Evolutionary conservation across 352 stramenopile species (phyloP).

Genomic region (Pythium oligandrum): DNA sequence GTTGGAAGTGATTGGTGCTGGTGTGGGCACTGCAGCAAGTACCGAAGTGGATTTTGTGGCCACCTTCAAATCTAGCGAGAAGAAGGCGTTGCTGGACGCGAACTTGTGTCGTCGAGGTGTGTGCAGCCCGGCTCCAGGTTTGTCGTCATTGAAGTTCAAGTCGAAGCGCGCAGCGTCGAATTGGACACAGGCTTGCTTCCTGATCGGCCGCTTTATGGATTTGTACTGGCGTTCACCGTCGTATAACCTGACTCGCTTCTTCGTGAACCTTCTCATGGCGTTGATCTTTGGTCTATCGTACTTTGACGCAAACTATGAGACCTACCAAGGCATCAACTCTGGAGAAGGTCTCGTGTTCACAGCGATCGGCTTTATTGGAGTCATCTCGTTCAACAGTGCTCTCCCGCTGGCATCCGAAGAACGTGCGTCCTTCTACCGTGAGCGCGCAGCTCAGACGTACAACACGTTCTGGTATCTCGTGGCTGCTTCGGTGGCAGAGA

Average conservation of each 20-base stretch:
- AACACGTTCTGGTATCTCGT: conserved; percentile 76
- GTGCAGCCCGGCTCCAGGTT: not conserved
- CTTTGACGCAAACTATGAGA: conserved; percentile 17
- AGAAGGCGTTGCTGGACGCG: too few species aligned
- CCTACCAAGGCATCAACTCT: conserved; percentile 21
- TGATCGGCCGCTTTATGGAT: too few species aligned
- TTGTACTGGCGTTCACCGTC: conserved; percentile 57
- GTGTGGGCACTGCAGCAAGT: conserved; percentile 15
- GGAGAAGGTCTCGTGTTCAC: conserved; percentile 66
- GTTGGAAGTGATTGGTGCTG: too few species aligned
- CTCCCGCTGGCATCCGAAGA: conserved; percentile 62
- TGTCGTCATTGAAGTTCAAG: conserved; percentile 11
- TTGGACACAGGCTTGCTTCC: conserved; percentile 2
- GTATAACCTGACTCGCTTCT: conserved; percentile 60
- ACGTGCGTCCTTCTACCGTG: conserved; percentile 89
- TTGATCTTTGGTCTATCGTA: conserved; percentile 46
- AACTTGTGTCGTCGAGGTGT: conserved; percentile 9
- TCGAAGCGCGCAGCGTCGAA: conserved; percentile 14
- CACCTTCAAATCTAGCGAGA: too few species aligned
- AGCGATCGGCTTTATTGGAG: conserved; percentile 51
- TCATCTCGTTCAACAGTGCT: conserved; percentile 59
- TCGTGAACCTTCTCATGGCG: conserved; percentile 20
- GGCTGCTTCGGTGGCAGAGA: conserved; percentile 54
- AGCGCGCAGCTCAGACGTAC: conserved; percentile 90
- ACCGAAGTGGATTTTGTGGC: conserved; percentile 6